Percentiles rank a stretch among this genome's conserved stretches.
These are phyloP conservation scores for Tulasnella sp. DNA, from an alignment of 768 basidiomycete genomes.

Conservation along the genomic window DNA sequence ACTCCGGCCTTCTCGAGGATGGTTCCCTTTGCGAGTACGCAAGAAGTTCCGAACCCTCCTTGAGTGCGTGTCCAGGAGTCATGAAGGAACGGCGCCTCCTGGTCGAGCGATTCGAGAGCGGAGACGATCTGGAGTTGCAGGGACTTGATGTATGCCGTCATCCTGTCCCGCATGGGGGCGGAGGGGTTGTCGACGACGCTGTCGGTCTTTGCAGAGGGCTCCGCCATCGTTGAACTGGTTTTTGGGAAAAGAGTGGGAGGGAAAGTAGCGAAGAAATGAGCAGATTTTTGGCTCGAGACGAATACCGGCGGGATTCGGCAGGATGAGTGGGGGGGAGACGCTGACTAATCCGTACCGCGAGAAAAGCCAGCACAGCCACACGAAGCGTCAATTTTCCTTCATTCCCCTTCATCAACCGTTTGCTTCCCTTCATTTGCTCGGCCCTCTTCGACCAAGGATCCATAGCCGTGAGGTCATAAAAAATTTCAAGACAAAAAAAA, in stretches of 20 bases:
- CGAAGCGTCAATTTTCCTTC: conserved; percentile 12
- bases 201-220: neutral
- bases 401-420: neutral
- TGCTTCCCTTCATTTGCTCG: neutral
- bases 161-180: conserved; percentile 63
- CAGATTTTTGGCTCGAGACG: neutral
- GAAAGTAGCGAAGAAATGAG: neutral
- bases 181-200: neutral
- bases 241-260: neutral
- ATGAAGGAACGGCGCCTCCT: conserved; percentile 66
- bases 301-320: neutral
- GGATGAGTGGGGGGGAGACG: neutral
- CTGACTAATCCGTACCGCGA: neutral
- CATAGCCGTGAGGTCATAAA: conserved; percentile 69
- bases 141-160: conserved; percentile 67
- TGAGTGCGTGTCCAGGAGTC: conserved; percentile 60
- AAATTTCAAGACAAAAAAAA: conserved; percentile 37
- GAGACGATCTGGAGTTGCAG: conserved; percentile 79
- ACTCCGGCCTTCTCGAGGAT: conserved; percentile 94
- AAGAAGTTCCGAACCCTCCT: conserved; percentile 37
- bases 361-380: neutral
- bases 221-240: neutral
- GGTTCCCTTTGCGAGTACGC: conserved; percentile 36
- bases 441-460: conserved; percentile 74
- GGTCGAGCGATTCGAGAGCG: conserved; percentile 75